phyloP scores from a whole-genome alignment of 176 grass and related monocot genomes.

The Oryza coarctata region DNA sequence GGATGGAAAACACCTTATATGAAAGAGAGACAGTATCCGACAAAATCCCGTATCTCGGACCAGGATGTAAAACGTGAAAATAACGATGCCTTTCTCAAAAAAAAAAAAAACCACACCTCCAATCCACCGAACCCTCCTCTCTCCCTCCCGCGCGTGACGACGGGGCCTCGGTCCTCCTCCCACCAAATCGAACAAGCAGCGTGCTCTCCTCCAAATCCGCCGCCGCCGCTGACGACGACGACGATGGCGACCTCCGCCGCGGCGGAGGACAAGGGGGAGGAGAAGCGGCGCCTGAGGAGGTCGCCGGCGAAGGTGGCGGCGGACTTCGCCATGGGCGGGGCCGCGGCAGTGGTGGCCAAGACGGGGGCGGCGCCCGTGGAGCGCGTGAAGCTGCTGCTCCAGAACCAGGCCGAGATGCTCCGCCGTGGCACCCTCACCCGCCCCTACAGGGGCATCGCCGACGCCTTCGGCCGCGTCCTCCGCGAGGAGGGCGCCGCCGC shows the following conservation, averaged over 20 bases:
- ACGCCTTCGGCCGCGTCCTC: slow-evolving; percentile 71
- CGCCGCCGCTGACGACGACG: no score
- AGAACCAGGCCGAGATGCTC: slow-evolving; percentile 91
- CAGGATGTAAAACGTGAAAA: no score
- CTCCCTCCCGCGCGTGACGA: no score
- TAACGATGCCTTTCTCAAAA: not conserved
- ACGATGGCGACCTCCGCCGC: not conserved
- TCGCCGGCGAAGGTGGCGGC: slow-evolving; percentile 49
- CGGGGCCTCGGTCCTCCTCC: not conserved
- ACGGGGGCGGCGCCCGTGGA: slow-evolving; percentile 76
- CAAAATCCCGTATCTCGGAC: no score
- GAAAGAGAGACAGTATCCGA: no score
- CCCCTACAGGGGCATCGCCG: slow-evolving; percentile 64
- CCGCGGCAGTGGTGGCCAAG: slow-evolving; percentile 77
- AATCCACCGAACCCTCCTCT: no score
- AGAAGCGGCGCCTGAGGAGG: not conserved
- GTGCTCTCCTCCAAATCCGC: no score
- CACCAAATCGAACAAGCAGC: not conserved
- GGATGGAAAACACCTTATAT: no score
- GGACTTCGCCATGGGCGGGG: slow-evolving; percentile 87
- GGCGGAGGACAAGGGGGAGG: not conserved
- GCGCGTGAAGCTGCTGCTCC: slow-evolving; percentile 89
- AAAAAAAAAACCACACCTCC: not conserved
- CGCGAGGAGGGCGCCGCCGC: slow-evolving; percentile 71
- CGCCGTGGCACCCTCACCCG: slow-evolving; percentile 61